Percentiles rank a stretch among this genome's conserved stretches.
These are phyloP conservation scores for Pseudozyma hubeiensis DNA, from an alignment of 1,284 basidiomycete genomes.

Conservation along the genomic window DNA sequence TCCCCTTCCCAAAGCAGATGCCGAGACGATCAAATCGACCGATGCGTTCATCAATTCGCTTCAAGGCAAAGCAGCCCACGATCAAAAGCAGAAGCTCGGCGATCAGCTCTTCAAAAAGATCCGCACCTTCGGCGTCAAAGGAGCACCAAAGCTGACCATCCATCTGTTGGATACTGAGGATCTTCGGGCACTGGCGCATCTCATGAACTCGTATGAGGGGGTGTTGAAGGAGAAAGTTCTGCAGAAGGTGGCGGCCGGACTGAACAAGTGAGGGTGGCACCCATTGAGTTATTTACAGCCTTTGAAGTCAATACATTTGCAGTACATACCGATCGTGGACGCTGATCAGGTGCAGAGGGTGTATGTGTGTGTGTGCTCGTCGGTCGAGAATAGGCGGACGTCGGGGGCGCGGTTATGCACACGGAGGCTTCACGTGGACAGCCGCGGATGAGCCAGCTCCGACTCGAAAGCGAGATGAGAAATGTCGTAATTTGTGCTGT, in stretches of 20 bases:
- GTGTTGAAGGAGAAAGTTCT: conserved; percentile 77
- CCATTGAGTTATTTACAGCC: too few relatives aligned
- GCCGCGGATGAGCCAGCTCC: conserved; percentile 4
- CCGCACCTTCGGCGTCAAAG: conserved; percentile 82
- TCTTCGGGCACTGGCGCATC: conserved; percentile 80
- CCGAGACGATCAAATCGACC: conserved; percentile 76
- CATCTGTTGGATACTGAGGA: conserved; percentile 84
- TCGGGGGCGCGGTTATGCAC: conserved; percentile 5
- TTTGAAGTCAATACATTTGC: too few relatives aligned
- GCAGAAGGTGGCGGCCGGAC: conserved; percentile 36
- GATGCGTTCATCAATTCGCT: conserved; percentile 82
- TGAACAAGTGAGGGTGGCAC: conserved; percentile 31
- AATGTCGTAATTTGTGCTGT: neutral
- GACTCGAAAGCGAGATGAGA: neutral
- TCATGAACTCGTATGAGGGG: conserved; percentile 86
- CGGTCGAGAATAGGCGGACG: neutral
- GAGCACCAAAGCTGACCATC: conserved; percentile 75
- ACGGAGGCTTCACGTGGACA: neutral
- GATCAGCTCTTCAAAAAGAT: conserved; percentile 76
- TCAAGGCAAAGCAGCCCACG: conserved; percentile 74
- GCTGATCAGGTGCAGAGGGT: too few relatives aligned
- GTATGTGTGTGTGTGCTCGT: neutral
- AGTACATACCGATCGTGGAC: too few relatives aligned
- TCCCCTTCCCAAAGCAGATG: conserved; percentile 78
- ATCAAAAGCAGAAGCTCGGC: conserved; percentile 78